Evolutionary conservation across 345 rosid genomes (phyloP), one percentile per base, ranked within the genome.

Genomic region (Euphorbia peplus): DNA sequence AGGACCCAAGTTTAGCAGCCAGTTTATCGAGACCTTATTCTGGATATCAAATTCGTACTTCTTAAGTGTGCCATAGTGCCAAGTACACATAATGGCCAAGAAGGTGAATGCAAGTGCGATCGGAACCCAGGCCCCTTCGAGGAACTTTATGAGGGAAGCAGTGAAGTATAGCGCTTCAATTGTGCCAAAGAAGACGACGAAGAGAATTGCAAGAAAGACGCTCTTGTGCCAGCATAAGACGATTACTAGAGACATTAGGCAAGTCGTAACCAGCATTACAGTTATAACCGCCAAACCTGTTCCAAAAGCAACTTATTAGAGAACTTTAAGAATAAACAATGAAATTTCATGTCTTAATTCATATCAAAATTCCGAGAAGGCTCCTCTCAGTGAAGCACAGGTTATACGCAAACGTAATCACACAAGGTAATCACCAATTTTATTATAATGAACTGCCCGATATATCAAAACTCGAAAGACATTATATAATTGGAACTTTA

Each of bases 61-160:
- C 77, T 90, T 88, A 13, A 84, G 83, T 0, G 92, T 84, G 19
- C 99, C 99, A 35, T 84, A 95, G 79, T 88, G 97, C 99, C 99
- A 95, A 21, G 83, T 80, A 60, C 88, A 90, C 99, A 95, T 95
- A 60, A 82, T 67, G 25, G 86, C 50, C 57, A 95, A 84, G 86
- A 92, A 92, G 75, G 84, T 66, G 58, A 90, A 76, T 6, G 98
- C 81, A 52, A 95, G 89, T 14, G 92, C 98, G n/a, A 91, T 79
- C 0, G 99, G 99, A 5, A 95, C 97, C 99, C 99, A 95, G 18
- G 98, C 99, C 13, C 99, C 99, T 81, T 95, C 96, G 0, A 85
- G 83, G 82, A 95, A 92, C 83, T 95, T 95, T 81, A 86, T 85
- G 14, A 95, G 83, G 26, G 98, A 86, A 58, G 99, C 98, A 0